Evolutionary conservation across 371 early-diverging fungal genomes (phyloP).

Genomic region (Sporodiniella umbellata): DNA sequence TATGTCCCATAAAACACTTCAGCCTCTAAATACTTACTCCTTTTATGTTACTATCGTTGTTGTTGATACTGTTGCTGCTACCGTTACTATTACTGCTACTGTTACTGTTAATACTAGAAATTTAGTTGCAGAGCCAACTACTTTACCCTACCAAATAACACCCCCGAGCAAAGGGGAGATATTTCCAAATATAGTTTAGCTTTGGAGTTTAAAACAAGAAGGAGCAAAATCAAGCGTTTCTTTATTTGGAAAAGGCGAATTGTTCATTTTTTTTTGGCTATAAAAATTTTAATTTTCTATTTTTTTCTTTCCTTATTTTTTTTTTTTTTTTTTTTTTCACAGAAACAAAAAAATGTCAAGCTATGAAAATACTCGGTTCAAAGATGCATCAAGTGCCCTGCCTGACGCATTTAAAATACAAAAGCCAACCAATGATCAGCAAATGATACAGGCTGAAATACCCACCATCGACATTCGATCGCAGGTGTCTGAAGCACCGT

Average conservation of each 20-base stretch:
- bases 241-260: neutral
- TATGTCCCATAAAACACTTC: no score
- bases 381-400: neutral
- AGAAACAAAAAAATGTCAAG: neutral
- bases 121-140: no score
- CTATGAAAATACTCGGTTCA: neutral
- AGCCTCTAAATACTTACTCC: no score
- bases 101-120: no score
- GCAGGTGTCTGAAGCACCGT: constrained; percentile 11
- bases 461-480: constrained; percentile 14
- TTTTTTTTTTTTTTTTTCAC: neutral
- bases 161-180: neutral
- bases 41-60: no score
- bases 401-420: neutral
- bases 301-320: neutral
- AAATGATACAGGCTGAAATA: constrained; percentile 5
- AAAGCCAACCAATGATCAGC: constrained; percentile 14
- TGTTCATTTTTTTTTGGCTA: neutral
- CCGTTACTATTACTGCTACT: no score
- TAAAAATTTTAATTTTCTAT: neutral
- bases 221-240: neutral
- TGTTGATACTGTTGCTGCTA: no score
- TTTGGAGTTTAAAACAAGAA: neutral
- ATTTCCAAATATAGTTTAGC: neutral
- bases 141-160: no score